Base-by-base conservation (phyloP, 805 yeast genomes). In the Starmerella khaoyaiensis region DNA sequence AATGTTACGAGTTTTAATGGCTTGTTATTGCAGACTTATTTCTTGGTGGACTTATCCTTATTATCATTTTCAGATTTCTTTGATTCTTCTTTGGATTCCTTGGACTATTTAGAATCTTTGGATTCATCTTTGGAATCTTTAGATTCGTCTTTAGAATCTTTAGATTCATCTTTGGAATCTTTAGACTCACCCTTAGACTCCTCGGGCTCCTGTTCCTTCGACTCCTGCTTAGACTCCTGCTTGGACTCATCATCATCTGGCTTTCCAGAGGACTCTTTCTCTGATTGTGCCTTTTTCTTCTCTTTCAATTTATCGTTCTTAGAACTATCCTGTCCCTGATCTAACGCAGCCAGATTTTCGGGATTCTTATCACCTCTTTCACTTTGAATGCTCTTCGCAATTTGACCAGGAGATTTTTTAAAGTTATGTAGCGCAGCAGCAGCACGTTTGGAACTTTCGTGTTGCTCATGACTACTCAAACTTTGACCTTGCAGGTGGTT, bases 401-500 rank as follows among this genome's bases (percentile, higher is more conserved):
- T n/a, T n/a, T n/a, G n/a, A n/a, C n/a, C n/a, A n/a, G n/a, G n/a
- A n/a, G n/a, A n/a, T n/a, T n/a, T n/a, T n/a, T n/a, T n/a, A n/a
- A n/a, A n/a, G n/a, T n/a, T n/a, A n/a, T n/a, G n/a, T n/a, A n/a
- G n/a, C n/a, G n/a, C n/a, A n/a, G n/a, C n/a, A n/a, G n/a, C n/a
- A n/a, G n/a, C n/a, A n/a, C n/a, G n/a, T n/a, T 26, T 26, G 6
- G 9, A 6, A 10, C 18, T 8, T 14, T 15, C 36, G 17, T 12
- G 17, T 35, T 30, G 21, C n/a, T 16, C 20, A 17, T 3, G 12
- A 16, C 17, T 18, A 5, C 28, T 23, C 27, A 4, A 17, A 16
- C 3, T 21, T n/a, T n/a, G n/a, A 8, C 42, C 43, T 25, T 28
- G 36, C 33, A 38, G 37, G 36, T 42, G 45, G 44, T 42, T 45